Evolutionary conservation across 2,329 filamentous ascomycete species (phyloP), one percentile per base, ranked within the genome.

Genomic region (Bipolaris zeicola): DNA sequence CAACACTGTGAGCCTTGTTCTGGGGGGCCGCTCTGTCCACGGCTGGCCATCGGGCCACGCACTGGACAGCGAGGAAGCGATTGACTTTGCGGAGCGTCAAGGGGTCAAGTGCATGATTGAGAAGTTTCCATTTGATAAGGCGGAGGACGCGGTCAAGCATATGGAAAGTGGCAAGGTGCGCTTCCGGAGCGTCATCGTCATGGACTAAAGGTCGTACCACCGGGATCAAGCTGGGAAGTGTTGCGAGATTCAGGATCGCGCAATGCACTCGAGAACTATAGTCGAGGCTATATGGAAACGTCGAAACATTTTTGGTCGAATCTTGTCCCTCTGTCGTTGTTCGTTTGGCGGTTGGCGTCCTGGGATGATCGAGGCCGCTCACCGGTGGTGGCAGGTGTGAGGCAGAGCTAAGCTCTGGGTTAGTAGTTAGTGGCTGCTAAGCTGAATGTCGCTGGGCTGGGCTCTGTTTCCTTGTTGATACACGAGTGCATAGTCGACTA

Each of bases 11-110:
- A 52, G 69, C 3, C 69, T 84, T 76, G 76, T 85, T 47, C 11
- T 62, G n/a, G 78, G 81, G 28, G 83, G 79, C 2, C 57, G 79
- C 18, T 80, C 75, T 1, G 78, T 85, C 3, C 77, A 79, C 38
- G 80, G 79, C 10, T 85, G 83, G 83, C 83, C 82, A 0, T 76
- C 75, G 10, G 83, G 83, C 4, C 82, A 85, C 58, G 79, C 81
- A 1, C 69, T 80, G 13, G 83, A 85, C 60, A 74, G 71, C 6
- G 82, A 85, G 63, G 83, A 85, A 57, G 79, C 82, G 2, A 82
- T 85, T 55, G 73, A 71, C 3, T 82, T 85, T 65, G 79, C 81
- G 1, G 60, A 79, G 58, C 66, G 73, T 20, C 77, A 83, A 42
- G 75, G 72, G 6, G 77, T 85, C 52, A 76, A 83, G 33, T 84